Percentiles rank a stretch among this genome's conserved stretches.
Evolutionary conservation across 805 yeast species (phyloP).

Genomic region (Candida oleophila): DNA sequence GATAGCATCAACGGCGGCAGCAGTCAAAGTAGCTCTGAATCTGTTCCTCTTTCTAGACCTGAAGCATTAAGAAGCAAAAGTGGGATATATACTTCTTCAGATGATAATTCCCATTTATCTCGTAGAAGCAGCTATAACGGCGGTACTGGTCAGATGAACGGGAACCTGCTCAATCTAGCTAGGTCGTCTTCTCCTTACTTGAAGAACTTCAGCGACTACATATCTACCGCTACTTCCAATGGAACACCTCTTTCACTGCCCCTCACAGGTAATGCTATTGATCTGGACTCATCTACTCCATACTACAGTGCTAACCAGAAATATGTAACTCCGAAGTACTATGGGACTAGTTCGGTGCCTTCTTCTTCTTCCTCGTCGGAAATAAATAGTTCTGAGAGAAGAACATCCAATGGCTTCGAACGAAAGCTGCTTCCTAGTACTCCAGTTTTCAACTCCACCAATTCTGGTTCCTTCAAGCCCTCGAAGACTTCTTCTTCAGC

Average conservation of each 20-base stretch:
- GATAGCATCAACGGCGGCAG: background rate
- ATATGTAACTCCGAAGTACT: background rate
- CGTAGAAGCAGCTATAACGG: constrained; percentile 2
- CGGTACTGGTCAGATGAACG: constrained; percentile 1
- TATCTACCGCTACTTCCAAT: constrained; percentile 1
- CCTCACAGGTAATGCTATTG: background rate
- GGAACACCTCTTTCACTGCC: background rate
- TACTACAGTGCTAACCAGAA: background rate
- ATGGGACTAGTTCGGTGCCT: background rate
- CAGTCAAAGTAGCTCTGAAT: background rate
- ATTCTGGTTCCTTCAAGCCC: background rate
- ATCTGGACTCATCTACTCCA: background rate
- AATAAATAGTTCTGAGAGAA: no score
- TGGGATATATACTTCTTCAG: background rate
- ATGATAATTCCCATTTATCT: background rate
- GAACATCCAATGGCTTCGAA: background rate
- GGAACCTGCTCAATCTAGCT: no score
- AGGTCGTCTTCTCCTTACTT: constrained; percentile 2
- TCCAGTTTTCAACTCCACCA: background rate
- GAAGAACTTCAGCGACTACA: constrained; percentile 6
- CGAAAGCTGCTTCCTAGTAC: no score
- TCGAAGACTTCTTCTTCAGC: background rate
- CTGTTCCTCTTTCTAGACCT: background rate
- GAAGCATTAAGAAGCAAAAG: constrained; percentile 2
- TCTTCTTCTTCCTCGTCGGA: background rate